Conservation (phyloP, 2,329 filamentous ascomycete genomes). For the Cercospora nicotianae region DNA sequence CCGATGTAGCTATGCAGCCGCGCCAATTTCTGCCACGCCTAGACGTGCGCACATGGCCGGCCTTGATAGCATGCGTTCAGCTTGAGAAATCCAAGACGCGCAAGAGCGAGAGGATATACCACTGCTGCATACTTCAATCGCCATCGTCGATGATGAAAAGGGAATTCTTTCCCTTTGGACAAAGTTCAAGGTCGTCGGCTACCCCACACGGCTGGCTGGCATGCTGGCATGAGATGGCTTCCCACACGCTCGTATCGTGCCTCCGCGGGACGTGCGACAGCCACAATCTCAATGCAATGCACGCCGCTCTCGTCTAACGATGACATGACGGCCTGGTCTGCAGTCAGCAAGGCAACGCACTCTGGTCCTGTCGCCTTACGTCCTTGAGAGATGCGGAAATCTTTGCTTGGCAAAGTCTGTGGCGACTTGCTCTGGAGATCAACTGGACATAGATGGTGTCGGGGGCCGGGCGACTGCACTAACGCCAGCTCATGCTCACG, state of each 20-base stretch:
- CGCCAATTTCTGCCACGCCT: constrained; percentile 22
- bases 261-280: constrained; percentile 10
- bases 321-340: background rate
- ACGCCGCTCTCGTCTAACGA: background rate
- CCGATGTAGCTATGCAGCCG: constrained; percentile 32
- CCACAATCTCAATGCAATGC: background rate
- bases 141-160: constrained; percentile 13
- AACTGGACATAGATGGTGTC: background rate
- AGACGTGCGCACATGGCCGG: constrained; percentile 19
- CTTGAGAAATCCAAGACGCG: constrained; percentile 27
- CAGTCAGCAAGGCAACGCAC: background rate
- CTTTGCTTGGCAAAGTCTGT: background rate
- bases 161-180: constrained; percentile 21
- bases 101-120: constrained; percentile 3
- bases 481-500: constrained; percentile 21
- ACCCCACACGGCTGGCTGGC: constrained; percentile 17
- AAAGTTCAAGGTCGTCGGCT: constrained; percentile 23
- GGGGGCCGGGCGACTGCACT: background rate
- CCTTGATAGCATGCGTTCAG: constrained; percentile 31
- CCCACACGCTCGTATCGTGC: constrained; percentile 3
- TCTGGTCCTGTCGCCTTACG: background rate
- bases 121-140: constrained; percentile 17
- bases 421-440: background rate
- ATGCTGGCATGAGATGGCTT: constrained; percentile 11
- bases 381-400: background rate